Conservation (phyloP, 371 early-diverging fungal genomes). For the Actinomortierella ambigua region DNA sequence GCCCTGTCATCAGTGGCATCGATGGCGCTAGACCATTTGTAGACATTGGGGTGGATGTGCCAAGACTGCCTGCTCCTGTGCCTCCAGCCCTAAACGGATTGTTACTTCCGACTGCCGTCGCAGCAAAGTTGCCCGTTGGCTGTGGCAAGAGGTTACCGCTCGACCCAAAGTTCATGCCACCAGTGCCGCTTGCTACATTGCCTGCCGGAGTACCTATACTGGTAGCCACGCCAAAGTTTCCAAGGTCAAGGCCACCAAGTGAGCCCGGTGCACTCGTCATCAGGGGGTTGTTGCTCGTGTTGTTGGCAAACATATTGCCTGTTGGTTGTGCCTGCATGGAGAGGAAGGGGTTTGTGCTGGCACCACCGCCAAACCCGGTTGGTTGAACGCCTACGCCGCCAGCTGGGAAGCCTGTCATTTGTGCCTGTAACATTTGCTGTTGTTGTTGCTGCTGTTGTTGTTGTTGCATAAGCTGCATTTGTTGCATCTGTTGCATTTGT, state of each 20-base stretch:
- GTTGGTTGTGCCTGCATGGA: constrained; percentile 13
- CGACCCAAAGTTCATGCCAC: constrained; percentile 4
- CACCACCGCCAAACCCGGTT: constrained; percentile 20
- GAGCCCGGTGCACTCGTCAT: constrained; percentile 4
- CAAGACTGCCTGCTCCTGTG: constrained; percentile 4
- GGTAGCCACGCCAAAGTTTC: no score
- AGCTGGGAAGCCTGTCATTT: constrained; percentile 35
- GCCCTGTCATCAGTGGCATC: constrained; percentile 40
- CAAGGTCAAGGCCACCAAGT: no score
- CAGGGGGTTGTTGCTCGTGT: constrained; percentile 12
- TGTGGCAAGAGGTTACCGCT: constrained; percentile 26
- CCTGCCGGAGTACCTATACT: no score
- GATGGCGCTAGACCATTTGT: constrained; percentile 6
- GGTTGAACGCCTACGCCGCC: constrained; percentile 22
- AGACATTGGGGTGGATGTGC: not conserved
- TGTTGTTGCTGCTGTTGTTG: constrained; percentile 32
- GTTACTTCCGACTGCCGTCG: no score
- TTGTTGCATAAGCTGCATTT: no score
- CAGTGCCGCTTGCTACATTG: not conserved
- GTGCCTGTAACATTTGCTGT: constrained; percentile 34
- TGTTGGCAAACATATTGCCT: constrained; percentile 5
- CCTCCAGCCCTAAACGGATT: constrained; percentile 31
- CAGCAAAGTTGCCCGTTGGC: constrained; percentile 24
- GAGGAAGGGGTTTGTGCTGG: constrained; percentile 32
- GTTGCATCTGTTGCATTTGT: constrained; percentile 29